Conservation (phyloP, 192 early-diverging fungal species). For the Entomortierella lignicola region DNA sequence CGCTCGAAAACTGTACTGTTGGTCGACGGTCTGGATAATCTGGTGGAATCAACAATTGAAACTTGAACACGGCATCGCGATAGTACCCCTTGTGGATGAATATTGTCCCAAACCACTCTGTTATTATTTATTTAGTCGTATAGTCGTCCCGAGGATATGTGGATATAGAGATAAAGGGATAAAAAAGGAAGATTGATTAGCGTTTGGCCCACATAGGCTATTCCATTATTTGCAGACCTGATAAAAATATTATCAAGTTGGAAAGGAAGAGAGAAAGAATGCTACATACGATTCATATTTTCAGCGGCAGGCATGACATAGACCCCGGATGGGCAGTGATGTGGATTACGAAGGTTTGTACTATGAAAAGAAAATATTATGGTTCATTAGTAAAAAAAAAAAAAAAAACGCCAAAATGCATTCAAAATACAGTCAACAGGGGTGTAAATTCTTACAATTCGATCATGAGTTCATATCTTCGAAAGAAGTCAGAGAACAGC, state of each 20-base stretch:
- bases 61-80: slow-evolving; percentile 90
- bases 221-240: too few species aligned
- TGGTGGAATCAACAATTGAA: slow-evolving; percentile 80
- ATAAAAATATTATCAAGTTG: too few species aligned
- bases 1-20: slow-evolving; percentile 76
- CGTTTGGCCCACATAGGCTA: too few species aligned
- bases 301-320: slow-evolving; percentile 87
- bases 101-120: slow-evolving; percentile 87
- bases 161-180: neutral
- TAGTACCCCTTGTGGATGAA: slow-evolving; percentile 94
- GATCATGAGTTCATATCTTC: slow-evolving; percentile 75
- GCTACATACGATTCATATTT: slow-evolving; percentile 67
- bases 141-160: neutral
- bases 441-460: slow-evolving; percentile 77
- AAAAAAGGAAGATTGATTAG: neutral
- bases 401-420: neutral
- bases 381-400: slow-evolving; percentile 1
- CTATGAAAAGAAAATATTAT: slow-evolving; percentile 38
- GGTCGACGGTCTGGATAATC: slow-evolving; percentile 83
- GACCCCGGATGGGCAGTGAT: slow-evolving; percentile 88
- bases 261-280: neutral
- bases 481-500: slow-evolving; percentile 58
- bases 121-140: slow-evolving; percentile 1
- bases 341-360: slow-evolving; percentile 77
- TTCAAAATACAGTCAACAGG: neutral